Conservation (phyloP, 75 land plant species). For the Larix kaempferi region DNA sequence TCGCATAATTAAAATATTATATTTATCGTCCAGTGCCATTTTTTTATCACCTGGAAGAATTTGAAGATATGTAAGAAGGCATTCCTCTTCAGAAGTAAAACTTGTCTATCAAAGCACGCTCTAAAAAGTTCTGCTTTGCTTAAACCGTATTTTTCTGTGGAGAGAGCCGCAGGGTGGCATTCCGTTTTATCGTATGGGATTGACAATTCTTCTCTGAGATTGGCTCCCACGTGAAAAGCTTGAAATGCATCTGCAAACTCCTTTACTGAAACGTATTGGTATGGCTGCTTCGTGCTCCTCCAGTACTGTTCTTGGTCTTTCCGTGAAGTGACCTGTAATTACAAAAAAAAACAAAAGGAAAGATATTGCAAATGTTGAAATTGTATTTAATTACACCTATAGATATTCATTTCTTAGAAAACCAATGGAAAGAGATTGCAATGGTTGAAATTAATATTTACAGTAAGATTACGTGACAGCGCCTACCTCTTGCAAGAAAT, state of each 20-base stretch:
- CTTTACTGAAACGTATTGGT: conserved; percentile 34
- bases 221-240: conserved; percentile 37
- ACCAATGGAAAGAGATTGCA: no score
- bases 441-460: background rate
- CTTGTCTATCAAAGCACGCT: conserved; percentile 32
- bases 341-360: background rate
- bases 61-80: conserved; percentile 37
- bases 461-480: conserved; percentile 23
- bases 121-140: conserved; percentile 34
- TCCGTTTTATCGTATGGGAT: conserved; percentile 35
- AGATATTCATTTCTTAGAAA: no score
- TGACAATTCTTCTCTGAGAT: conserved; percentile 20
- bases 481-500: conserved; percentile 43
- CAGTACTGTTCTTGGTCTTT: conserved; percentile 65
- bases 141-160: conserved; percentile 35
- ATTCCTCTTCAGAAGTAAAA: conserved; percentile 46
- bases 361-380: background rate
- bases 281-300: conserved; percentile 21
- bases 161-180: conserved; percentile 48
- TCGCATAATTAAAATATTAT: no score
- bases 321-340: conserved; percentile 47
- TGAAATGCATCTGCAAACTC: conserved; percentile 45
- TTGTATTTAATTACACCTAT: no score
- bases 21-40: no score
- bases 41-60: conserved; percentile 21